Evolutionary conservation across 2,329 filamentous ascomycete genomes (phyloP).

Genomic region (Beauveria brongniartii): DNA sequence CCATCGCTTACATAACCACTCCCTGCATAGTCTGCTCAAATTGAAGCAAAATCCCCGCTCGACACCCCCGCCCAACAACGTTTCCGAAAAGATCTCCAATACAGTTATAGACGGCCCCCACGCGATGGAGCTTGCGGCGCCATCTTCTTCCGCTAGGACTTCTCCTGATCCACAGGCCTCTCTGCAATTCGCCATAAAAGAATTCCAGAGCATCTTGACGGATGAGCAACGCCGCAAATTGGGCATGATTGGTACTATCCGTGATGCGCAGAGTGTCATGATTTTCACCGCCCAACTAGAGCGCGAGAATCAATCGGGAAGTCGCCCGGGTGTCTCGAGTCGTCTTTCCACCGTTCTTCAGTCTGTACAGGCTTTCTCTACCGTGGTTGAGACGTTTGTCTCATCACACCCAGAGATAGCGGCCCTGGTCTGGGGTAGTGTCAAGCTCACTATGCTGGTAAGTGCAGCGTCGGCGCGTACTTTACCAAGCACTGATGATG

Average conservation of each 20-base stretch:
- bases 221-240: neutral
- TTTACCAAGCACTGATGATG: neutral
- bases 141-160: conserved; percentile 10
- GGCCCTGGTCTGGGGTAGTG: conserved; percentile 34
- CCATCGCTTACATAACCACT: too few species aligned
- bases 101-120: too few species aligned
- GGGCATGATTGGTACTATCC: neutral
- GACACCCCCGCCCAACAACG: too few species aligned
- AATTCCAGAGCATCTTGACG: neutral
- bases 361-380: conserved; percentile 28
- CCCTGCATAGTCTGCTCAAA: too few species aligned
- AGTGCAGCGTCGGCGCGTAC: neutral
- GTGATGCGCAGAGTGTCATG: neutral
- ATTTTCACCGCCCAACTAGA: neutral
- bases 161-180: neutral
- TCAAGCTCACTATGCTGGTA: conserved; percentile 33
- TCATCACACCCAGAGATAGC: conserved; percentile 29
- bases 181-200: neutral
- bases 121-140: neutral
- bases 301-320: neutral
- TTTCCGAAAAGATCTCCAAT: too few species aligned
- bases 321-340: neutral
- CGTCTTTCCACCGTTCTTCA: neutral
- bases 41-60: too few species aligned
- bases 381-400: conserved; percentile 28